Evolutionary conservation across 2,329 filamentous ascomycete genomes (phyloP).

Genomic region (Colletotrichum cereale): DNA sequence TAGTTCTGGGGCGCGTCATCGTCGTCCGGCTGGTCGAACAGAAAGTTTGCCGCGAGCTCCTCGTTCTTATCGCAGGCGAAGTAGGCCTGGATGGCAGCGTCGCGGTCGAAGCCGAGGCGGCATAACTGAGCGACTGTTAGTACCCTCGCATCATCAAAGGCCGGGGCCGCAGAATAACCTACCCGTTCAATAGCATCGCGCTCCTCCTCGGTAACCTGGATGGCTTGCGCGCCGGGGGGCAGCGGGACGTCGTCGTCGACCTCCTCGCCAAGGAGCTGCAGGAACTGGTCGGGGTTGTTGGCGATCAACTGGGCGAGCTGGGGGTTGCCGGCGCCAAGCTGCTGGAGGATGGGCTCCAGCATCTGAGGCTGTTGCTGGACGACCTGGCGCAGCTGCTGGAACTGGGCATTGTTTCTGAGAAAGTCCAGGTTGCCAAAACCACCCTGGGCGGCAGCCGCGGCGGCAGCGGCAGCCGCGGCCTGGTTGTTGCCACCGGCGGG

Average conservation of each 20-base stretch:
- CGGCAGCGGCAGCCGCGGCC: constrained; percentile 59
- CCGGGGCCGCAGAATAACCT: constrained; percentile 48
- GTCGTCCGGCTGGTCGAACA: constrained; percentile 97
- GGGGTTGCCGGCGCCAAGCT: constrained; percentile 94
- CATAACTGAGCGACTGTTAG: constrained; percentile 72
- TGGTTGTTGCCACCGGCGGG: constrained; percentile 54
- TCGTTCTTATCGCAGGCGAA: constrained; percentile 99
- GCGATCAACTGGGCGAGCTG: constrained; percentile 93
- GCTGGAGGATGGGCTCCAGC: constrained; percentile 97
- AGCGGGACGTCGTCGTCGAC: constrained; percentile 85
- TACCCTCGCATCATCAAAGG: constrained; percentile 22
- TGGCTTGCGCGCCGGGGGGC: constrained; percentile 89
- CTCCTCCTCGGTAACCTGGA: constrained; percentile 95
- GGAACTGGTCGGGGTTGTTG: constrained; percentile 91
- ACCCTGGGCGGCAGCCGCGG: constrained; percentile 63
- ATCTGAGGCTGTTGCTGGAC: constrained; percentile 98
- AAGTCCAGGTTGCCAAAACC: constrained; percentile 89
- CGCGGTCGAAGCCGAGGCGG: constrained; percentile 91
- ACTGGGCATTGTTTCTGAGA: constrained; percentile 93
- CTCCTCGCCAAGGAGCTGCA: constrained; percentile 90
- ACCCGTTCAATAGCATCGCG: constrained; percentile 96
- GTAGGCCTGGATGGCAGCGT: constrained; percentile 96
- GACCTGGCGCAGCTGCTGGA: constrained; percentile 96
- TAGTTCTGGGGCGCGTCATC: constrained; percentile 69
- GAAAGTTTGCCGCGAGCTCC: constrained; percentile 96